These are phyloP conservation scores for Lagenaria siceraria DNA, from an alignment of 306 rosid species.

Conservation along the genomic window DNA sequence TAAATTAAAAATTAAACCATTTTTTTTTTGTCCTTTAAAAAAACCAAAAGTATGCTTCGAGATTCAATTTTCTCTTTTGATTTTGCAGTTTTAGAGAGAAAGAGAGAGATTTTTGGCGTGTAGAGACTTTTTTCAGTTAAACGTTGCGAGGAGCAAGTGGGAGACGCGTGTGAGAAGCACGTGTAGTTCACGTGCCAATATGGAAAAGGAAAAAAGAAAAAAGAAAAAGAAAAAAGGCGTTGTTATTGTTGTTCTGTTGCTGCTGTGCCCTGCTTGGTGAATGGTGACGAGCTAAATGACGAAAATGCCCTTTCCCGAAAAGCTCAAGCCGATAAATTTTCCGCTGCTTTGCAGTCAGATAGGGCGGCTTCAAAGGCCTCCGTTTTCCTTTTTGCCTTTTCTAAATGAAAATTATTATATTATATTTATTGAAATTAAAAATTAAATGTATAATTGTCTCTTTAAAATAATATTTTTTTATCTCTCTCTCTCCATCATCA, in stretches of 20 bases:
- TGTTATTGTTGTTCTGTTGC: not conserved
- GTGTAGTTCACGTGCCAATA: not conserved
- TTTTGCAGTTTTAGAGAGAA: not conserved
- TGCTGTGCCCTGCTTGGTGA: not conserved
- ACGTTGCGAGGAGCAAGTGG: not conserved
- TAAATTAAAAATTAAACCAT: not conserved
- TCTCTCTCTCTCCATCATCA: not conserved
- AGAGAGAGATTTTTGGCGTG: not conserved
- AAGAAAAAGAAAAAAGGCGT: not conserved
- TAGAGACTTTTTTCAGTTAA: not conserved
- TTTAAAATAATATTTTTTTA: not conserved
- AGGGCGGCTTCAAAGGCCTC: constrained; percentile 1
- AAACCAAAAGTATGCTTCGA: not conserved
- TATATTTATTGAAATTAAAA: not conserved
- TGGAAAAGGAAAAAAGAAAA: not conserved
- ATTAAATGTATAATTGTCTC: not conserved
- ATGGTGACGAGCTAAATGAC: not conserved
- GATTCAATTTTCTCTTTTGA: not conserved
- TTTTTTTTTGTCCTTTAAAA: not conserved
- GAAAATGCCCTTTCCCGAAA: not conserved
- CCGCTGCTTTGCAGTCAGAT: constrained; percentile 2
- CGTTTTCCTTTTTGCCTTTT: too few species aligned
- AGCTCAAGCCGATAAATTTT: not conserved
- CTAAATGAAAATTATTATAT: not conserved
- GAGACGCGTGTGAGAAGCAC: not conserved